Evolutionary conservation across 306 rosid genomes (phyloP).

Genomic region (Lithocarpus polystachyus): DNA sequence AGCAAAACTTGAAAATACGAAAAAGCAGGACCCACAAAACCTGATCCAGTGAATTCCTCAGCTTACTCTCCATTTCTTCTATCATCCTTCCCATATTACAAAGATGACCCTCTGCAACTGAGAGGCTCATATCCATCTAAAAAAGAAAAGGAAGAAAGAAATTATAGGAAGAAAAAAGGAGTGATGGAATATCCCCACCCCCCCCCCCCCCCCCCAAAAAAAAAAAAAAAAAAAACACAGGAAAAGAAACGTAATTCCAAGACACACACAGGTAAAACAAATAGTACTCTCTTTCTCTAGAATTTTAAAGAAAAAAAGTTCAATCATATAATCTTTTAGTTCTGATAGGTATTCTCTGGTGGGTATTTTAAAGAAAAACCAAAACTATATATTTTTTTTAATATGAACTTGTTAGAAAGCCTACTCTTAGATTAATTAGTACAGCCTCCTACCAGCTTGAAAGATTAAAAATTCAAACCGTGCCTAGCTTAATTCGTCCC

Average conservation of each 20-base stretch:
- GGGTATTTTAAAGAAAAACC: too few species aligned
- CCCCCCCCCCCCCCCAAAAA: not conserved
- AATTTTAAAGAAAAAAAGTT: too few species aligned
- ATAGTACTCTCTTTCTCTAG: too few species aligned
- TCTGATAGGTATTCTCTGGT: too few species aligned
- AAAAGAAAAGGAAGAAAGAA: not conserved
- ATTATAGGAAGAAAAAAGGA: not conserved
- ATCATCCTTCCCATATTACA: slow-evolving; percentile 99
- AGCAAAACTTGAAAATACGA: not conserved
- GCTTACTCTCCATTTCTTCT: slow-evolving; percentile 98
- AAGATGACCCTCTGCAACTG: slow-evolving; percentile 85
- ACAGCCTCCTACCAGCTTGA: too few species aligned
- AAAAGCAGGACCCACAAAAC: slow-evolving; percentile 24
- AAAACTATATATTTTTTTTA: too few species aligned
- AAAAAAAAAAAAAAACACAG: not conserved
- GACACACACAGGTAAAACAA: not conserved
- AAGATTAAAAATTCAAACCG: too few species aligned
- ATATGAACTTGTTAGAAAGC: too few species aligned
- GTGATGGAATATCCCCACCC: not conserved
- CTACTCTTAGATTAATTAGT: too few species aligned
- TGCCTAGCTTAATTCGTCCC: too few species aligned
- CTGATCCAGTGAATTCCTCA: slow-evolving; percentile 97
- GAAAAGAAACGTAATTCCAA: not conserved
- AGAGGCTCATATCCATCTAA: slow-evolving; percentile 84
- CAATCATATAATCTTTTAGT: too few species aligned